phyloP scores from a whole-genome alignment of 139 green algal genomes.

The Dunaliella primolecta region DNA sequence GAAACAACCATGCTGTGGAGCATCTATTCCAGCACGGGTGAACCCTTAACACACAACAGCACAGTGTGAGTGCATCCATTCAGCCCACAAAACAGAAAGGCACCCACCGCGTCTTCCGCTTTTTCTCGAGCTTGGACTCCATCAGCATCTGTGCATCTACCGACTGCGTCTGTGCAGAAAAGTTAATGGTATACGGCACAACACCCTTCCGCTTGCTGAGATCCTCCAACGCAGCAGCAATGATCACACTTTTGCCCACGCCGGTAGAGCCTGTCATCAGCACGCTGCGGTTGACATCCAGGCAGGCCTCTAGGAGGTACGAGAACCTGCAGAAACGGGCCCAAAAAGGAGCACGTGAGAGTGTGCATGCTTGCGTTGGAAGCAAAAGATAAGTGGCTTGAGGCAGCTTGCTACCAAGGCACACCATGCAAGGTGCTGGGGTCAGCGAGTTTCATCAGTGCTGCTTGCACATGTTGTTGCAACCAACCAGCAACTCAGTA shows the following conservation, averaged over 20 bases:
- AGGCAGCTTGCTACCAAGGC: no score
- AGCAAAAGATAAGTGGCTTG: no score
- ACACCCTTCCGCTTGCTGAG: conserved; percentile 47
- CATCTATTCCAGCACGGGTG: no score
- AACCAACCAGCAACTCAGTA: no score
- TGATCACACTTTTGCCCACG: conserved; percentile 79
- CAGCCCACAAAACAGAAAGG: no score
- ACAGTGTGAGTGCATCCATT: no score
- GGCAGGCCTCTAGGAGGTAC: conserved; percentile 59
- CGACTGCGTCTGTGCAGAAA: conserved; percentile 76
- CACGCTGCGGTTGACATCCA: conserved; percentile 66
- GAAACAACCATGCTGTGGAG: no score
- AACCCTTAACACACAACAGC: no score
- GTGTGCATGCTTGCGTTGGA: background rate
- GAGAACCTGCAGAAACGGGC: conserved; percentile 28
- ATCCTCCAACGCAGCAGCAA: conserved; percentile 46
- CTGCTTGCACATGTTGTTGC: no score
- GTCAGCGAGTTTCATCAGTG: no score
- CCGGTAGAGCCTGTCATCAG: conserved; percentile 74
- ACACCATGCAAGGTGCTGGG: no score
- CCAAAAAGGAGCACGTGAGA: background rate
- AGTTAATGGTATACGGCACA: conserved; percentile 73
- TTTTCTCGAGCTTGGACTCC: conserved; percentile 83
- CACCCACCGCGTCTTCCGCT: conserved; percentile 63
- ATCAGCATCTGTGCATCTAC: conserved; percentile 73